Evolutionary conservation across 2,329 filamentous ascomycete species (phyloP), one percentile per base, ranked within the genome.

Genomic region (Sporothrix phasma): DNA sequence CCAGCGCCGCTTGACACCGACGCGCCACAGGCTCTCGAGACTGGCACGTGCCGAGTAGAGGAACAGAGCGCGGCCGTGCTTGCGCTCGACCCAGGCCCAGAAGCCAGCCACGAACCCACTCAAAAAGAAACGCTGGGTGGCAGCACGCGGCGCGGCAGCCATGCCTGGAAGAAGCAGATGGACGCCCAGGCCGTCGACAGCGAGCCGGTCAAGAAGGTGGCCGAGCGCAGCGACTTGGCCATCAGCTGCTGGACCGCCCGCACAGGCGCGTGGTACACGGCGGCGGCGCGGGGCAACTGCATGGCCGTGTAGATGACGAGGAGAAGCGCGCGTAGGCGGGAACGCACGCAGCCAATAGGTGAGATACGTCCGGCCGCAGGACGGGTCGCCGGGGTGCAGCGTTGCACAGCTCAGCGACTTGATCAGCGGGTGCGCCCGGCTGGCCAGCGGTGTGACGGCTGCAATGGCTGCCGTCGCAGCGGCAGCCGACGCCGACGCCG

Each of bases 321-420:
- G 76, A 88, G 77, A 94, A 84, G 66, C 90, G 88, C 6, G 88
- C 85, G 31, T 96, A 78, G 0, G 83, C 80, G 0, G 92, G 74
- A 96, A 94, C 1, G 90, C 88, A 63, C 85, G 84, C 65, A 96
- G 84, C 84, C 90, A 93, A 76, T 94, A 95, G 66, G 90, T 89
- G 53, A 97, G 78, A 73, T 92, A 95, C 3, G 90, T 95, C 34
- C 90, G 89, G 43, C 88, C 82, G 74, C 93, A 99, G 19, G 90
- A 96, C 1, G 93, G 92, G 70, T 96, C 90, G 19, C 84, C 81
- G 0, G 93, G 92, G 73, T 99, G 93, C 2, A 97, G 84, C 1
- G 93, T 82, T 0, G 93, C 93, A 76, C 94, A 99, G 49, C 91
- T 93, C 22, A 97, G 84, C 29, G 87, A 88, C 10, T 84, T 87